Evolutionary conservation across 2,329 filamentous ascomycete species (phyloP).

Genomic region (Apiospora aurea): DNA sequence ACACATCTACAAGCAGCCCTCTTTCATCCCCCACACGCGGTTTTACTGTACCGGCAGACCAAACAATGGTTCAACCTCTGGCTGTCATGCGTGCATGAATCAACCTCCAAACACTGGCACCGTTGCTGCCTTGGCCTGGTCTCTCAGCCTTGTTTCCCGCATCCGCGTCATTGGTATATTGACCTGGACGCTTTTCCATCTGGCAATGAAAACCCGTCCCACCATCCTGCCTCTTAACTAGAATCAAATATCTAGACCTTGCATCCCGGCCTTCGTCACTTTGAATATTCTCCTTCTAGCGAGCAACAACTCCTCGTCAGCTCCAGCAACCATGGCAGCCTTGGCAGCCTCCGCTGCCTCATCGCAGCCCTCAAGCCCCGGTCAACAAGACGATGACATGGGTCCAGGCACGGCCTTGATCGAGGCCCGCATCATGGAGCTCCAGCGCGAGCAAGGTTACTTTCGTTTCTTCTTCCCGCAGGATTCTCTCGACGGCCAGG

Average conservation of each 20-base stretch:
- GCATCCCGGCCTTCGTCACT: not conserved
- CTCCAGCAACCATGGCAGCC: not conserved
- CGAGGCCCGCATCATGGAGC: constrained; percentile 4
- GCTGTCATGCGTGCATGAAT: not conserved
- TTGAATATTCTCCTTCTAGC: not conserved
- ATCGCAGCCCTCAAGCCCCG: not conserved
- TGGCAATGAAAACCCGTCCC: not conserved
- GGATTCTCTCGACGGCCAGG: constrained; percentile 21
- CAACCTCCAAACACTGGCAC: not conserved
- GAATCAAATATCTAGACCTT: not conserved
- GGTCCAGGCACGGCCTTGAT: not conserved
- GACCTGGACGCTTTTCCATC: not conserved
- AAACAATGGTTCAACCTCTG: not conserved
- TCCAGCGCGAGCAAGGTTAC: constrained; percentile 9
- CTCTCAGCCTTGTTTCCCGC: constrained; percentile 9
- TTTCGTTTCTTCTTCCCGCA: not conserved
- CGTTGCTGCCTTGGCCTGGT: constrained; percentile 1
- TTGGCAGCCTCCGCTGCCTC: not conserved
- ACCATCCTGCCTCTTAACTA: not conserved
- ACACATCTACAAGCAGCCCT: not conserved
- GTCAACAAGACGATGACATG: not conserved
- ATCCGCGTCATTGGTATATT: not conserved
- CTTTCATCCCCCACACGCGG: not conserved
- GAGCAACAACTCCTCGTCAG: not conserved
- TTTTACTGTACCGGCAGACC: not conserved